Evolutionary conservation across 2,329 filamentous ascomycete genomes (phyloP).

Genomic region (Chaetothyriales sp.): DNA sequence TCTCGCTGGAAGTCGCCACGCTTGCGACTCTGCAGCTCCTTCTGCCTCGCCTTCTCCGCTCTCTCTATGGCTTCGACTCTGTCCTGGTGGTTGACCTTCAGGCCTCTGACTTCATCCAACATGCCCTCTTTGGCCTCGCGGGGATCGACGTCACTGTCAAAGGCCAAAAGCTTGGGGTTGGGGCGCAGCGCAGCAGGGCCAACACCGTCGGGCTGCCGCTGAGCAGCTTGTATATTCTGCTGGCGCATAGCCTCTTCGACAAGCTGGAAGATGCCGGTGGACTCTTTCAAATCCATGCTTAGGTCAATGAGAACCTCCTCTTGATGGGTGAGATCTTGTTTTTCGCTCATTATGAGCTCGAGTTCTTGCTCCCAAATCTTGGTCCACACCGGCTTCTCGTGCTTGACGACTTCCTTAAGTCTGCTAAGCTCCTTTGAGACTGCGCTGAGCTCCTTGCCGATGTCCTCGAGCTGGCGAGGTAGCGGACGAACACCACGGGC

Average conservation of each 20-base stretch:
- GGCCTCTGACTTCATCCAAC: slow-evolving; percentile 77
- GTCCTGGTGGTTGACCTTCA: slow-evolving; percentile 88
- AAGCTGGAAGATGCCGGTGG: slow-evolving; percentile 77
- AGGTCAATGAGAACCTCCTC: slow-evolving; percentile 88
- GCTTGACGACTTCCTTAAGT: slow-evolving; percentile 80
- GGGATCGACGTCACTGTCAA: slow-evolving; percentile 48
- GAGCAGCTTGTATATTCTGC: slow-evolving; percentile 57
- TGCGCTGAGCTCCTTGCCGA: slow-evolving; percentile 71
- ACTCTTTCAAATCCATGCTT: slow-evolving; percentile 89
- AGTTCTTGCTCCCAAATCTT: slow-evolving; percentile 99
- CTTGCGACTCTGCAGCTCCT: slow-evolving; percentile 64
- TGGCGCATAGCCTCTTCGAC: slow-evolving; percentile 98
- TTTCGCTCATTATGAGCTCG: slow-evolving; percentile 87
- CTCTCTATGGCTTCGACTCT: slow-evolving; percentile 89
- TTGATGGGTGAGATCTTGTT: slow-evolving; percentile 87
- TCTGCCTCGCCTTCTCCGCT: slow-evolving; percentile 81
- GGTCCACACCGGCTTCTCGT: slow-evolving; percentile 92
- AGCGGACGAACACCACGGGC: slow-evolving; percentile 78
- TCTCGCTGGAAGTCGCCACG: slow-evolving; percentile 73
- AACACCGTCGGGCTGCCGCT: slow-evolving; percentile 17
- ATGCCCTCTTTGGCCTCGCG: slow-evolving; percentile 77
- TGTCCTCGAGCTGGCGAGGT: slow-evolving; percentile 74
- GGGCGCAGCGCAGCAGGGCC: slow-evolving; percentile 28
- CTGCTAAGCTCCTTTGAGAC: slow-evolving; percentile 79
- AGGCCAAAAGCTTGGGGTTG: slow-evolving; percentile 28